Evolutionary conservation across 2,329 filamentous ascomycete species (phyloP).

Genomic region (Coniella vitis): DNA sequence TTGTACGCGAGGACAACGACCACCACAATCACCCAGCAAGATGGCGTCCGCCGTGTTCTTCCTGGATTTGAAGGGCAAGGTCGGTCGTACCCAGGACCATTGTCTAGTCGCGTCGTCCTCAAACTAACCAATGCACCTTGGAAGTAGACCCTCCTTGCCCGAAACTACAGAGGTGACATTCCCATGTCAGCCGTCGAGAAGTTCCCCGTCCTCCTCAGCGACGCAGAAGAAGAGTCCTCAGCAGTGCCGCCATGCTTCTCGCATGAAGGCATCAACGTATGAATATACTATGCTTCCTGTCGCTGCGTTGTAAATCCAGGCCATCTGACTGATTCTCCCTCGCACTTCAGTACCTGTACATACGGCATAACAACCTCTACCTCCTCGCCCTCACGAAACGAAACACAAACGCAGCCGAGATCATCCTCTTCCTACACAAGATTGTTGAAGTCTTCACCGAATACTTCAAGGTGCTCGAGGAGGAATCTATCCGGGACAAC

Average conservation of each 20-base stretch:
- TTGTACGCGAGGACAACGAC: constrained; percentile 18
- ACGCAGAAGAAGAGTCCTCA: constrained; percentile 98
- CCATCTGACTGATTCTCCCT: background rate
- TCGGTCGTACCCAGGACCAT: constrained; percentile 31
- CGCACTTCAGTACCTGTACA: constrained; percentile 78
- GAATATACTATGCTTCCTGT: background rate
- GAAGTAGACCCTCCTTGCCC: constrained; percentile 83
- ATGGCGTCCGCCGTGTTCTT: constrained; percentile 99
- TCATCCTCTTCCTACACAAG: constrained; percentile 95
- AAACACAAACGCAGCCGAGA: constrained; percentile 98
- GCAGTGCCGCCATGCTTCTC: constrained; percentile 97
- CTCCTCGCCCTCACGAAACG: constrained; percentile 96
- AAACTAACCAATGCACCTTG: constrained; percentile 12
- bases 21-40: constrained; percentile 25
- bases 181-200: constrained; percentile 99
- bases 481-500: constrained; percentile 98
- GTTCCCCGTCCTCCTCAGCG: constrained; percentile 90
- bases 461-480: constrained; percentile 98
- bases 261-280: constrained; percentile 93
- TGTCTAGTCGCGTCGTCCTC: background rate
- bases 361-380: constrained; percentile 98
- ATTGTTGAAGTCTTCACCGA: constrained; percentile 98
- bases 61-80: constrained; percentile 99
- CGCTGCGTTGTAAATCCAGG: background rate
- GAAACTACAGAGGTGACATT: constrained; percentile 97